Conservation (phyloP, 2,329 filamentous ascomycete species). For the Microsporum canis region DNA sequence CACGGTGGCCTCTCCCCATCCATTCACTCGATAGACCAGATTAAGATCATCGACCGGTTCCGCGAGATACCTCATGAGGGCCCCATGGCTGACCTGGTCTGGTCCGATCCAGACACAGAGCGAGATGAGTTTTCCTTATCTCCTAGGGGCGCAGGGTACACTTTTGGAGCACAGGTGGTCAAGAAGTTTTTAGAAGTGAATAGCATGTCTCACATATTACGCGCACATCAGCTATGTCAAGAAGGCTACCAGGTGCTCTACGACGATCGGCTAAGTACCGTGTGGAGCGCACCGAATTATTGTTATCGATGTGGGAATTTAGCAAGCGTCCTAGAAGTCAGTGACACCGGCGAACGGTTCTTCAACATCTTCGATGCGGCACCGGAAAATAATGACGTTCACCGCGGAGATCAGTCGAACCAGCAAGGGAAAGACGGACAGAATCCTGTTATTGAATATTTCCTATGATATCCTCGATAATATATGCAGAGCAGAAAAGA, state of each 20-base stretch:
- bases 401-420: conserved; percentile 68
- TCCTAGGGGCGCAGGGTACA: conserved; percentile 88
- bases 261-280: conserved; percentile 85
- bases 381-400: conserved; percentile 75
- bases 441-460: conserved; percentile 58
- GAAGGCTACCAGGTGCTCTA: conserved; percentile 96
- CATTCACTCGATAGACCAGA: conserved; percentile 97
- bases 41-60: conserved; percentile 98
- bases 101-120: conserved; percentile 96
- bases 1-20: conserved; percentile 83
- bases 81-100: conserved; percentile 98
- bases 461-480: conserved; percentile 42
- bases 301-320: conserved; percentile 94
- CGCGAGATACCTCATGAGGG: conserved; percentile 97
- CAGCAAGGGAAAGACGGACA: conserved; percentile 59
- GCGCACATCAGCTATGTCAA: conserved; percentile 96
- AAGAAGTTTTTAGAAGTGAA: conserved; percentile 98
- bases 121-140: conserved; percentile 93
- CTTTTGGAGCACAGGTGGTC: conserved; percentile 93
- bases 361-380: conserved; percentile 98
- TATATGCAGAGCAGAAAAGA: conserved; percentile 3
- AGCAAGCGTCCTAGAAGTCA: conserved; percentile 92
- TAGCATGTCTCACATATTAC: conserved; percentile 91
- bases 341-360: conserved; percentile 80
- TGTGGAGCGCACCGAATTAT: conserved; percentile 96